phyloP scores from a whole-genome alignment of 2,329 filamentous ascomycete species.

The Fusarium haematococcum region DNA sequence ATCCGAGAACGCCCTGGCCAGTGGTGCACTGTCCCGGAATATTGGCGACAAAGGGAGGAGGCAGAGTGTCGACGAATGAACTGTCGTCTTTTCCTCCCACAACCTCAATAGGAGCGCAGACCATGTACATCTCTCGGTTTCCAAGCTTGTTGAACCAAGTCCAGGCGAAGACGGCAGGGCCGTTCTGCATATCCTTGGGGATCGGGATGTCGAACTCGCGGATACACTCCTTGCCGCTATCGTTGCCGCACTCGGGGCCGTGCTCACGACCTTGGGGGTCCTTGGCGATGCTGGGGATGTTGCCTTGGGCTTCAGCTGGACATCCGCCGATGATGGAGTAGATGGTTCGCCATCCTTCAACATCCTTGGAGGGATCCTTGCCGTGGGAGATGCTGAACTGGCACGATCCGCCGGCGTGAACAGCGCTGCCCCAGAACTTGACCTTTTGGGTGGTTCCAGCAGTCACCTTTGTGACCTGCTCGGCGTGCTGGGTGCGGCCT shows the following conservation, averaged over 20 bases:
- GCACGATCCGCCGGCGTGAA: conserved; percentile 44
- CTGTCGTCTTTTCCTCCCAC: conserved; percentile 50
- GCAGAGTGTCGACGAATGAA: conserved; percentile 32
- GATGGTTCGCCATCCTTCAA: conserved; percentile 37
- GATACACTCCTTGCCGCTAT: conserved; percentile 38
- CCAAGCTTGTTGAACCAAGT: conserved; percentile 82
- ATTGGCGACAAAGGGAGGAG: conserved; percentile 40
- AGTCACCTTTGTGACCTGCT: conserved; percentile 38
- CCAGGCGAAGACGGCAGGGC: conserved; percentile 78
- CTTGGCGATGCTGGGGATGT: conserved; percentile 5
- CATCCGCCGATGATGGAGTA: conserved; percentile 43
- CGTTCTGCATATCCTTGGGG: conserved; percentile 47
- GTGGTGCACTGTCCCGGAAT: conserved; percentile 43
- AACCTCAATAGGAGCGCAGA: conserved; percentile 79
- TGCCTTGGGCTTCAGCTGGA: conserved; percentile 40
- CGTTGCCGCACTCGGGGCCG: conserved; percentile 37
- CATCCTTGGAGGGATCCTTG: conserved; percentile 30
- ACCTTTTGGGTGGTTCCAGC: conserved; percentile 38
- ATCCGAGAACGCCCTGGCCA: conserved; percentile 35
- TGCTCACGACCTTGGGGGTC: conserved; percentile 38
- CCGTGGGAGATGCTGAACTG: conserved; percentile 44
- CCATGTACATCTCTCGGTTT: conserved; percentile 89
- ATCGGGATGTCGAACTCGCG: conserved; percentile 43
- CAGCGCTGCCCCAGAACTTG: conserved; percentile 45
- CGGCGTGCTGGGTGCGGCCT: conserved; percentile 30